Evolutionary conservation across 192 early-diverging fungal genomes (phyloP).

Genomic region (Coemansia sp.): DNA sequence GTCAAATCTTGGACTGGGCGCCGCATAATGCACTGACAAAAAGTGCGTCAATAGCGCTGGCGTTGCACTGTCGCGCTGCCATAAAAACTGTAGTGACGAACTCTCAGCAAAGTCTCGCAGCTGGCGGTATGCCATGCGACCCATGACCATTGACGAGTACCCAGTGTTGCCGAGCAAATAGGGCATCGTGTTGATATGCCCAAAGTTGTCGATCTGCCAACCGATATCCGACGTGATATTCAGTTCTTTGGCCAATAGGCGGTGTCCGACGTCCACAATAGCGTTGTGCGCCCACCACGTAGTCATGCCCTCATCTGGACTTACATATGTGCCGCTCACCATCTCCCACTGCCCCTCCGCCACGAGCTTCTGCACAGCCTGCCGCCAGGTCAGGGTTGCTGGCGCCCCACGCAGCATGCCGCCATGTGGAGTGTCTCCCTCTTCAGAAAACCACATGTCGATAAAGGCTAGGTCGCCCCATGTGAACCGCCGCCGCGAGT

Average conservation of each 20-base stretch:
- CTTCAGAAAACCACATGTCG: constrained; percentile 44
- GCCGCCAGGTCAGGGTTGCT: constrained; percentile 27
- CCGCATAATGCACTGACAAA: constrained; percentile 34
- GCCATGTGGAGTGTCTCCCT: constrained; percentile 20
- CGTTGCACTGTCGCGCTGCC: constrained; percentile 15
- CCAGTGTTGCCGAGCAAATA: constrained; percentile 39
- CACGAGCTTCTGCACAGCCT: constrained; percentile 20
- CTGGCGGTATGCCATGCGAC: constrained; percentile 44
- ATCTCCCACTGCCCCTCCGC: constrained; percentile 31
- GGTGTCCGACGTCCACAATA: constrained; percentile 38
- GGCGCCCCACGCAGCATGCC: constrained; percentile 1
- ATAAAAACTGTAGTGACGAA: constrained; percentile 32
- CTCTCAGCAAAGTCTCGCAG: constrained; percentile 23
- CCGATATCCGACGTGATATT: constrained; percentile 19
- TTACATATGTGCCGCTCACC: constrained; percentile 45
- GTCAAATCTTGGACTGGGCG: constrained; percentile 31
- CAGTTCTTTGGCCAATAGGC: constrained; percentile 21
- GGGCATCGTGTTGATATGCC: constrained; percentile 26
- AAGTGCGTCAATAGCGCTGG: constrained; percentile 32
- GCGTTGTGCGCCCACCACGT: constrained; percentile 51
- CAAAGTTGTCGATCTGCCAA: constrained; percentile 53
- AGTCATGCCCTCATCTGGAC: constrained; percentile 46
- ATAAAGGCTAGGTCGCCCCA: constrained; percentile 51
- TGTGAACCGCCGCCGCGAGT: constrained; percentile 29
- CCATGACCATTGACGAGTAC: constrained; percentile 23